Evolutionary conservation across 2,329 filamentous ascomycete species (phyloP).

Genomic region (Graphium sp.): DNA sequence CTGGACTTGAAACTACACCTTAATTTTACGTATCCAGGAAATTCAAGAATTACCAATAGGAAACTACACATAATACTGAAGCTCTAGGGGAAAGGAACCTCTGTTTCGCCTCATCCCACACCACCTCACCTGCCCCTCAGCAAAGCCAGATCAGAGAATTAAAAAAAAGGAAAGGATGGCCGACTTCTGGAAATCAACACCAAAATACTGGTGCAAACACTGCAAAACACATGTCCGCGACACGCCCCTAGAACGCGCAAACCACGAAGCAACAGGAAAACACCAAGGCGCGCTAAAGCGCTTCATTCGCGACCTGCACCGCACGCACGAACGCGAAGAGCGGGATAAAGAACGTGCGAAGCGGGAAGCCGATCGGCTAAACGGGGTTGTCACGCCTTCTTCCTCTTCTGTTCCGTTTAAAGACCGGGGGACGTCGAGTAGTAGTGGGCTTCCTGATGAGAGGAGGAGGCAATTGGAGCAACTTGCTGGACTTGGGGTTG

Average conservation of each 20-base stretch:
- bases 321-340: slow-evolving; percentile 63
- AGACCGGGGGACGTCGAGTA: slow-evolving; percentile 6
- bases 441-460: slow-evolving; percentile 38
- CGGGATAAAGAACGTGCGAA: slow-evolving; percentile 70
- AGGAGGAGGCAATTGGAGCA: slow-evolving; percentile 75
- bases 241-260: slow-evolving; percentile 73
- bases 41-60: too few relatives aligned
- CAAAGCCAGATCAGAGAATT: too few relatives aligned
- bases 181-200: slow-evolving; percentile 98
- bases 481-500: slow-evolving; percentile 72
- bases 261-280: slow-evolving; percentile 75
- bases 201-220: slow-evolving; percentile 97
- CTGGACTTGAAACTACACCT: too few relatives aligned
- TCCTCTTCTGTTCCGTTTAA: slow-evolving; percentile 12
- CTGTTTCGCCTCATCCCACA: too few relatives aligned
- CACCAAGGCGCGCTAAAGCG: slow-evolving; percentile 80
- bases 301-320: slow-evolving; percentile 77
- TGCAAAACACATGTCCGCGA: slow-evolving; percentile 83
- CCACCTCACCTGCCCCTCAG: too few relatives aligned
- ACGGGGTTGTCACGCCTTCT: slow-evolving; percentile 48
- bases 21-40: too few relatives aligned
- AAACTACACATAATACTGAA: too few relatives aligned
- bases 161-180: slow-evolving; percentile 42
- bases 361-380: slow-evolving; percentile 71
- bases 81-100: too few relatives aligned